Base-by-base conservation (phyloP, 345 rosid species). In the Euphorbia pulcherrima region DNA sequence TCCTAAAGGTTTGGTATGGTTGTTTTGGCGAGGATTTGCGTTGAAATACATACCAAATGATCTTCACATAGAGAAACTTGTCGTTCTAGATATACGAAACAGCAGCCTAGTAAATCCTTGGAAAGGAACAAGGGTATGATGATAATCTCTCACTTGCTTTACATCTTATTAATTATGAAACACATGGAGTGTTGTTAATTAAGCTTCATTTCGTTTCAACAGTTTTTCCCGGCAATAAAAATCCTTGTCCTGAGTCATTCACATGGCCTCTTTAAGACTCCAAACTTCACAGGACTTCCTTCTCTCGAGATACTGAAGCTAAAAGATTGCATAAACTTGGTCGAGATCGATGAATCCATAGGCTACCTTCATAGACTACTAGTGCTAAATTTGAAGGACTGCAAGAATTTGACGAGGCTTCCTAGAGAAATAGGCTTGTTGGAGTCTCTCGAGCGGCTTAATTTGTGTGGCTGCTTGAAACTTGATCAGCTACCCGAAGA, bases 381-480 rank as follows among this genome's bases (percentile, higher is more conserved):
- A 29, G 14, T 41, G 8, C 27, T 78, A 23, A 60, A 74, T n/a
- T 44, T 74, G 27, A 52, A 65, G 47, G 68, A 54, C 63, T 80
- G 81, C 73, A 68, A 27, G 63, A 73, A 40, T 40, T 67, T 78
- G 28, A 54, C 17, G 59, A 72, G 65, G 23, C 67, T 81, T 72
- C 80, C 84, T 0, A 28, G 35, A 10, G 55, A 29, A 33, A 72
- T 75, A 11, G 44, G 76, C 8, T 9, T 13, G 7, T 48, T 68
- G 28, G 54, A 20, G 35, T 72, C 84, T 24, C 68, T 75, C 13
- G 54, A 75, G 61, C 40, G 41, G 50, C 64, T 78, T 12, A 52
- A 48, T 47, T 28, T 78, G 26, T 69, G 78, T 24, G 76, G 78
- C n/a, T 81, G 80, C 75, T 53, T 63, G 52, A 62, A 48, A 27